These are phyloP conservation scores for Monsonia emarginata DNA, from an alignment of 441 rosid species.

Conservation along the genomic window DNA sequence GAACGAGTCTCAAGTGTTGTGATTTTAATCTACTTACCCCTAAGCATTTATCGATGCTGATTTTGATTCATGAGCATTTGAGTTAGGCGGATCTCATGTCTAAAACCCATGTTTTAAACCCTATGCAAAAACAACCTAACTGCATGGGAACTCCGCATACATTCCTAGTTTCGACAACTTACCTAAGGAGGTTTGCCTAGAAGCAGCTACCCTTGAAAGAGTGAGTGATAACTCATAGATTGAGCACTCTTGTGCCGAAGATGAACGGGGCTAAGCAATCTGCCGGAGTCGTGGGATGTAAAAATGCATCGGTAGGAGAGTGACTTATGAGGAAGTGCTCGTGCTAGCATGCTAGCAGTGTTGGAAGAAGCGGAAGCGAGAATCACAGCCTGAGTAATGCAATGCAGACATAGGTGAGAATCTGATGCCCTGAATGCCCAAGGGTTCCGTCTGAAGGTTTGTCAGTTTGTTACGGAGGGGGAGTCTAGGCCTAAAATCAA, in stretches of 20 bases:
- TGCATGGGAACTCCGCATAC: not conserved
- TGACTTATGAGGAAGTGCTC: not conserved
- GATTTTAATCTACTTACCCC: not conserved
- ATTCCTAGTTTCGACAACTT: not conserved
- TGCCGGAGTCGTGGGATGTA: slow-evolving; percentile 16
- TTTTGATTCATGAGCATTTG: not conserved
- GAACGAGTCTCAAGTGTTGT: not conserved
- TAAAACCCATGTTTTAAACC: not conserved
- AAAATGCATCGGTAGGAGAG: slow-evolving; percentile 18
- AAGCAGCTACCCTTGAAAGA: slow-evolving; percentile 14
- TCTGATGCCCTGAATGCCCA: slow-evolving; percentile 8
- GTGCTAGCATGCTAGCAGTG: not conserved
- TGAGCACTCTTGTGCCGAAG: not conserved
- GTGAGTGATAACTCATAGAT: not conserved
- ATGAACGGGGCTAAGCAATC: slow-evolving; percentile 16
- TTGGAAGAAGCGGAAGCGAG: slow-evolving; percentile 5
- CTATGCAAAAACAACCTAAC: not conserved
- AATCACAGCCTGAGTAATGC: slow-evolving; percentile 9
- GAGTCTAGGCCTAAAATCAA: slow-evolving; percentile 7
- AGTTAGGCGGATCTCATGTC: not conserved
- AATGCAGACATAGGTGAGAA: slow-evolving; percentile 12
- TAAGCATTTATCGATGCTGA: not conserved
- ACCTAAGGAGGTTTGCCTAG: slow-evolving; percentile 15
- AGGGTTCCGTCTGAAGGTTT: slow-evolving; percentile 16
- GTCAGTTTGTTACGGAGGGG: slow-evolving; percentile 10